These are phyloP conservation scores for Petrea volubilis DNA, from an alignment of 257 asterid species.

Conservation along the genomic window DNA sequence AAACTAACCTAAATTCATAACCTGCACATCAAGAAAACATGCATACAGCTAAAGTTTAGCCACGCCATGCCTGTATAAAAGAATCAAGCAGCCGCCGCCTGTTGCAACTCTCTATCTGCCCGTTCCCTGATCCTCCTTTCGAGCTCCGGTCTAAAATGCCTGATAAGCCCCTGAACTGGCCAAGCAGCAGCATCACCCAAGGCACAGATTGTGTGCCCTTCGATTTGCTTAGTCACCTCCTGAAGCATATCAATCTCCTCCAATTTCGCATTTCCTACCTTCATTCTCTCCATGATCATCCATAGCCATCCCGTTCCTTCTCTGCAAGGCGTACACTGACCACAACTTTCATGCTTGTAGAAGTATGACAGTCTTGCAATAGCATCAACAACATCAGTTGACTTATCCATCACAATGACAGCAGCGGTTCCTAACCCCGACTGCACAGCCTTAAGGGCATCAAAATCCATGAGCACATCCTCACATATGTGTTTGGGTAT, in stretches of 20 bases:
- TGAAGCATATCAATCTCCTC: constrained; percentile 99
- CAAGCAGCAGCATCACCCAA: constrained; percentile 99
- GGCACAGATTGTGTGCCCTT: constrained; percentile 98
- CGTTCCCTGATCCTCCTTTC: constrained; percentile 92
- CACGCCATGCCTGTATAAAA: constrained; percentile 34
- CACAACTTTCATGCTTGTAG: constrained; percentile 98
- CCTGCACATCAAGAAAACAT: too few species aligned
- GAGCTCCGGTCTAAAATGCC: constrained; percentile 96
- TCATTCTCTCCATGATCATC: constrained; percentile 98
- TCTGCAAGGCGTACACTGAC: constrained; percentile 98
- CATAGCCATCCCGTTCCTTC: constrained; percentile 99
- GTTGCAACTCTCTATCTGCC: constrained; percentile 81
- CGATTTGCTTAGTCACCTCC: constrained; percentile 96
- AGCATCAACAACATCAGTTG: constrained; percentile 97
- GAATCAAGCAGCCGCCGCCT: constrained; percentile 78
- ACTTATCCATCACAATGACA: constrained; percentile 98
- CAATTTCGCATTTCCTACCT: constrained; percentile 95
- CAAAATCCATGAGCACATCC: constrained; percentile 97
- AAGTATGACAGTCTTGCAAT: constrained; percentile 92
- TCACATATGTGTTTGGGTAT: constrained; percentile 78
- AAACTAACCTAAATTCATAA: background rate
- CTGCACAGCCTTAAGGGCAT: constrained; percentile 95
- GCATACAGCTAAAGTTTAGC: background rate
- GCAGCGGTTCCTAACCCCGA: constrained; percentile 98
- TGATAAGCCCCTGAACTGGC: constrained; percentile 99